Evolutionary conservation across 2,329 filamentous ascomycete genomes (phyloP).

Genomic region (Botrytis pseudocinerea): DNA sequence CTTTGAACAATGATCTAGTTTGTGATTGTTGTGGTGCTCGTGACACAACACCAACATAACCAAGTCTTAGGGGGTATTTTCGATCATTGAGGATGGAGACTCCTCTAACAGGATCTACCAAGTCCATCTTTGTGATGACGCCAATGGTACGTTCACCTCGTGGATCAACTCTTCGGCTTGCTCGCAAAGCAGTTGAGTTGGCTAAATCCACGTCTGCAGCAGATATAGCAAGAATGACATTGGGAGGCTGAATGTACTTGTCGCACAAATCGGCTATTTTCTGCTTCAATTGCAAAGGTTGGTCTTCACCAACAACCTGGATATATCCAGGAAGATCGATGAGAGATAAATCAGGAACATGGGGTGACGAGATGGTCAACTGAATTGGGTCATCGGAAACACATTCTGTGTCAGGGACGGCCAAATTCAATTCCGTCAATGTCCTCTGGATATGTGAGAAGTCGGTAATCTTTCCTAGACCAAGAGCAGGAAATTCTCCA

Average conservation of each 20-base stretch:
- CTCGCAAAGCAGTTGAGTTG: slow-evolving; percentile 89
- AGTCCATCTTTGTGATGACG: slow-evolving; percentile 99
- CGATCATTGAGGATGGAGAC: slow-evolving; percentile 77
- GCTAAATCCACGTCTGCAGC: slow-evolving; percentile 96
- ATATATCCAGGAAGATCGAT: slow-evolving; percentile 98
- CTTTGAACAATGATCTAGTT: slow-evolving; percentile 71
- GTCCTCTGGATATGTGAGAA: slow-evolving; percentile 92
- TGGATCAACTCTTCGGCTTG: slow-evolving; percentile 88
- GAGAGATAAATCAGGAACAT: slow-evolving; percentile 90
- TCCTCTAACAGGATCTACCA: slow-evolving; percentile 82
- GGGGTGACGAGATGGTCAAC: slow-evolving; percentile 90
- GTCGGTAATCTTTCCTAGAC: slow-evolving; percentile 85
- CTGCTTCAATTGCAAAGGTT: slow-evolving; percentile 87
- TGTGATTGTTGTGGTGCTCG: slow-evolving; percentile 63
- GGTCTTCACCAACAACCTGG: slow-evolving; percentile 87
- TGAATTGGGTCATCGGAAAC: slow-evolving; percentile 97
- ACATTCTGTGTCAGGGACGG: slow-evolving; percentile 86
- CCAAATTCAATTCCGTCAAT: slow-evolving; percentile 89
- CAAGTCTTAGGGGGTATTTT: slow-evolving; percentile 92
- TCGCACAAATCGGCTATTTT: slow-evolving; percentile 96
- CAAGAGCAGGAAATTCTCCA: slow-evolving; percentile 92
- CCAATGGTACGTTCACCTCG: slow-evolving; percentile 95
- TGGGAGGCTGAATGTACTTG: slow-evolving; percentile 95
- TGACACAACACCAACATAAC: slow-evolving; percentile 94
- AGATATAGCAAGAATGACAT: slow-evolving; percentile 95